These are phyloP conservation scores for Naegleria lovaniensis DNA, from an alignment of 208 protist genomes.

Conservation along the genomic window DNA sequence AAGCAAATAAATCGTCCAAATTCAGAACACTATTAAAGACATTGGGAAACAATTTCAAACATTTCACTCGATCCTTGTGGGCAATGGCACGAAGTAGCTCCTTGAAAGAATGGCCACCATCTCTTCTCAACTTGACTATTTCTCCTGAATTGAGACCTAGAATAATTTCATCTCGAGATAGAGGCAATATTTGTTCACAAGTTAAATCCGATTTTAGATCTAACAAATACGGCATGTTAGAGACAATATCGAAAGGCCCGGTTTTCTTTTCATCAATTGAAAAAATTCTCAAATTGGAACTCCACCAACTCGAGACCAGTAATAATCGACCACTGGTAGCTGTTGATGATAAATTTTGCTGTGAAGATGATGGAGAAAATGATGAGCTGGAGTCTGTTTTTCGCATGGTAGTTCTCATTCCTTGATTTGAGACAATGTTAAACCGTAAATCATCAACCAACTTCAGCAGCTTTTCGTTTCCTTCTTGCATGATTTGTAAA, in stretches of 20 bases:
- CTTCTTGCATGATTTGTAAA: background rate
- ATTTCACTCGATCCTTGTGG: background rate
- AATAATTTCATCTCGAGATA: background rate
- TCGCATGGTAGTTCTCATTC: background rate
- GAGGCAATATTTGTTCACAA: background rate
- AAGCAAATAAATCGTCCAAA: background rate
- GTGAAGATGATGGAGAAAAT: too few species aligned
- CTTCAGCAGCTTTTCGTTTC: background rate
- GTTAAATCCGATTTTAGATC: background rate
- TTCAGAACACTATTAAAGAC: background rate
- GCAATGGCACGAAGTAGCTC: background rate
- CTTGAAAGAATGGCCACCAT: background rate
- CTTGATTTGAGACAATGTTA: background rate
- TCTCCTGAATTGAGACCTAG: background rate
- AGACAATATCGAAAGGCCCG: background rate
- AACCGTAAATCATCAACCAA: background rate
- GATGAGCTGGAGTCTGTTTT: background rate
- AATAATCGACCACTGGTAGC: background rate
- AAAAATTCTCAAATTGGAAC: background rate
- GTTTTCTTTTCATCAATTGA: background rate
- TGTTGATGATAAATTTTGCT: background rate
- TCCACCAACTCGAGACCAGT: background rate
- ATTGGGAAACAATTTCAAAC: background rate
- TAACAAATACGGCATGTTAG: background rate
- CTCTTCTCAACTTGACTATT: background rate